These are phyloP conservation scores for Patellifolia procumbens DNA, from an alignment of 179 eudicot genomes.

Conservation along the genomic window DNA sequence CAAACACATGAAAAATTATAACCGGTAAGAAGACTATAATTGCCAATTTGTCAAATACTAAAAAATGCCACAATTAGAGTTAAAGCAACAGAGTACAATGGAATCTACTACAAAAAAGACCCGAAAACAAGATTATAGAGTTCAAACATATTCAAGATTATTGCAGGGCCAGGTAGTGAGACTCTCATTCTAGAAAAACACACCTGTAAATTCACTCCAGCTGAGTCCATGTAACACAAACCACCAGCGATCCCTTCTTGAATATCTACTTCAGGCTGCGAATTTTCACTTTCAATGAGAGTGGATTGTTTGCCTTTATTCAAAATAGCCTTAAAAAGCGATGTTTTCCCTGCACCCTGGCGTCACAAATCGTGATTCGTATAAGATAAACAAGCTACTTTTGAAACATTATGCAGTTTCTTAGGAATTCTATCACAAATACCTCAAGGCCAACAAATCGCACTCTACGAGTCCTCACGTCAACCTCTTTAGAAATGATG, in stretches of 20 bases:
- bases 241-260: constrained; percentile 89
- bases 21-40: background rate
- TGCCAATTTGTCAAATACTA: background rate
- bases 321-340: constrained; percentile 83
- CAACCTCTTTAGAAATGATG: constrained; percentile 73
- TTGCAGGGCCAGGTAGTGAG: background rate
- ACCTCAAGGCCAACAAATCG: constrained; percentile 97
- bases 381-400: constrained; percentile 10
- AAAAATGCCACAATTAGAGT: background rate
- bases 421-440: constrained; percentile 20
- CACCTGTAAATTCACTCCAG: constrained; percentile 93
- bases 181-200: constrained; percentile 8
- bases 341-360: constrained; percentile 97
- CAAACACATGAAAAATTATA: background rate
- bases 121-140: background rate
- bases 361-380: constrained; percentile 4
- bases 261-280: constrained; percentile 55
- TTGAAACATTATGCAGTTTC: background rate
- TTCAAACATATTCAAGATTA: too few relatives aligned
- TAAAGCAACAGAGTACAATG: background rate
- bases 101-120: background rate
- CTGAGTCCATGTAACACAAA: constrained; percentile 78
- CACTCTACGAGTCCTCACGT: constrained; percentile 91
- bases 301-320: constrained; percentile 45
- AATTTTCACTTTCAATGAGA: constrained; percentile 43